Percentiles rank a stretch among this genome's conserved stretches.
phyloP scores from a whole-genome alignment of 2,329 filamentous ascomycete species.

The Aspergillus transmontanensis region DNA sequence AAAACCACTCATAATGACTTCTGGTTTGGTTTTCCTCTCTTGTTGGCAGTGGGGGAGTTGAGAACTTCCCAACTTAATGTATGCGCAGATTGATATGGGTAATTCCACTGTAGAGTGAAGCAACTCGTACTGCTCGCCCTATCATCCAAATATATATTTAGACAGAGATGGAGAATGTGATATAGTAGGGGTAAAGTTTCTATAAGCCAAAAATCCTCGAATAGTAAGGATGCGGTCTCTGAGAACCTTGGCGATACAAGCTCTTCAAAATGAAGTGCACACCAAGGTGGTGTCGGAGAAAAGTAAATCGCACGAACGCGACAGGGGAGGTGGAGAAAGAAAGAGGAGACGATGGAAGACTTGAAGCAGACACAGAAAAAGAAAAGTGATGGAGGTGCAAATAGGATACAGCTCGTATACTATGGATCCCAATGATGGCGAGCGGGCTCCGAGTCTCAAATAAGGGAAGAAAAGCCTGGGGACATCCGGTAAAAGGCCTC shows the following conservation, averaged over 20 bases:
- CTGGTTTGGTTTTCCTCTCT: neutral
- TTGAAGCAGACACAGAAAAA: neutral
- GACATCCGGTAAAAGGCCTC: neutral
- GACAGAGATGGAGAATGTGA: neutral
- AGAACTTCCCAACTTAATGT: neutral
- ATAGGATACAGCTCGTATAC: slow-evolving; percentile 8
- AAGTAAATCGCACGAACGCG: too few species aligned
- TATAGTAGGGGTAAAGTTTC: neutral
- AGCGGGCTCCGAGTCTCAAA: neutral
- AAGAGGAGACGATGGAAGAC: neutral
- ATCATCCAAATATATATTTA: neutral
- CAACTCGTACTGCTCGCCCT: neutral
- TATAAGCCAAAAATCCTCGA: neutral
- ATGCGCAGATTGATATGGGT: neutral
- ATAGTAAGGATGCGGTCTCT: neutral
- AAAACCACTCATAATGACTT: slow-evolving; percentile 41
- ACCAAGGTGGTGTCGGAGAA: neutral
- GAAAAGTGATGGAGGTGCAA: slow-evolving; percentile 13
- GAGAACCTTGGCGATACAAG: neutral
- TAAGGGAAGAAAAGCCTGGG: neutral
- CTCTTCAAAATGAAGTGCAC: neutral
- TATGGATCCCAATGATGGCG: neutral
- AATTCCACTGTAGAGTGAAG: neutral
- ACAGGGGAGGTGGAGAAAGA: neutral
- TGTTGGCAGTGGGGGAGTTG: neutral